Evolutionary conservation across 768 basidiomycete species (phyloP).

Genomic region (Agrocybe pediades): DNA sequence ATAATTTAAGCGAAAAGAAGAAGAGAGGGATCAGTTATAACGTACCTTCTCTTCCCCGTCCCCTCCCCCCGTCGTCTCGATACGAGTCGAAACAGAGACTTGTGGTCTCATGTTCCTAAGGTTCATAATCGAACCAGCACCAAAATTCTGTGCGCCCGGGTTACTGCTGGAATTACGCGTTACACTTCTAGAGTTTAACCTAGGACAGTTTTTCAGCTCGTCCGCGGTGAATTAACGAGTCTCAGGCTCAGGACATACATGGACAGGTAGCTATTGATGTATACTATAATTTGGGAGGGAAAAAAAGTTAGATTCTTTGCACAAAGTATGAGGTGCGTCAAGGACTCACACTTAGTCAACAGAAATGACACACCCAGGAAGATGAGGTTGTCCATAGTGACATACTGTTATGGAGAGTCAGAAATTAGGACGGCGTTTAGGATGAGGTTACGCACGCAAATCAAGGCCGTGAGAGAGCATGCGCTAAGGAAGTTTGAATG

Average conservation of each 20-base stretch:
- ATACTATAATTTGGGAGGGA: too few species aligned
- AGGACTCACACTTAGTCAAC: conserved; percentile 12
- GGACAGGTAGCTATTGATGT: conserved; percentile 9
- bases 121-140: too few species aligned
- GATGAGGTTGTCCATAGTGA: conserved; percentile 12
- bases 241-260: conserved; percentile 3
- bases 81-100: too few species aligned
- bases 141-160: too few species aligned
- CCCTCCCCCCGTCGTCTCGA: too few species aligned
- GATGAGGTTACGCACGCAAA: conserved; percentile 1
- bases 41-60: too few species aligned
- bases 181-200: conserved; percentile 7
- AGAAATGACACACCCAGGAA: conserved; percentile 16
- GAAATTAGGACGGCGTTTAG: neutral
- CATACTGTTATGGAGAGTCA: conserved; percentile 3
- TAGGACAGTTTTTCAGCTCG: neutral
- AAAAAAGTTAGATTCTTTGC: neutral
- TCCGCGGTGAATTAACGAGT: neutral
- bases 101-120: too few species aligned
- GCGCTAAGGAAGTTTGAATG: conserved; percentile 5
- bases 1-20: too few species aligned
- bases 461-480: conserved; percentile 14
- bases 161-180: too few species aligned
- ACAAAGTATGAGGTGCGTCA: neutral
- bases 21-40: too few species aligned